Base-by-base conservation (phyloP, 139 green algal genomes). In the Tetraselmis striata region DNA sequence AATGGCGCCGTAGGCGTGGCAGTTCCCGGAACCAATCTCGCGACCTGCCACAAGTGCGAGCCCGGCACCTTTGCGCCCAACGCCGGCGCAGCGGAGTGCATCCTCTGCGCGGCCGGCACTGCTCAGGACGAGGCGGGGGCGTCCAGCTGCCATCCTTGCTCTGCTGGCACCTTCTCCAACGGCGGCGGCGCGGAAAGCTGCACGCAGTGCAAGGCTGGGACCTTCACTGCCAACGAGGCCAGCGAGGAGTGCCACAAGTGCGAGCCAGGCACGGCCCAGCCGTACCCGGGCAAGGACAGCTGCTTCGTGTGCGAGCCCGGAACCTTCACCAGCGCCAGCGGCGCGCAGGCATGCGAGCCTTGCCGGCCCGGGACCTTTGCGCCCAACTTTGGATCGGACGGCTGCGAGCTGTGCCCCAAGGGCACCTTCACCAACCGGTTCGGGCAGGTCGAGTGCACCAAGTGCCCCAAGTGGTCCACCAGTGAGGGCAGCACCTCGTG, bases 161-260 rank as follows among this genome's bases (percentile, higher is more conserved):
- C 32, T 27, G 76, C 67, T 24, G 83, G 83, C 25, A 84, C 79
- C 2, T 86, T 84, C 59, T 58, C 78, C 26, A 80, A 83, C 76
- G 28, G 79, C 0, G 30, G 79, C 25, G 83, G 31, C 28, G 29
- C 32, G 28, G 30, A 31, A 23, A 84, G 67, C 28, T 86, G 83
- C 83, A 84, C 83, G 79, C 79, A 81, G 29, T 86, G 83, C 83
- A 79, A 59, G 0, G 76, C 67, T 1, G 83, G 83, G 26, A 84
- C 75, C 29, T 86, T 80, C 76, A 84, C 83, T 58, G 32, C 45
- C 0, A 81, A 79, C 2, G 27, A 75, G 1, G 83, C 75, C 25
- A n/a, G 75, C n/a, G 83, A 78, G 11, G 28, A 28, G 27, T 32
- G 30, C 83, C 83, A 74, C 67, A 5, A 31, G 5, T 86, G 83